Base-by-base conservation (phyloP, 768 basidiomycete species). In the Xanthoconium stramineum region DNA sequence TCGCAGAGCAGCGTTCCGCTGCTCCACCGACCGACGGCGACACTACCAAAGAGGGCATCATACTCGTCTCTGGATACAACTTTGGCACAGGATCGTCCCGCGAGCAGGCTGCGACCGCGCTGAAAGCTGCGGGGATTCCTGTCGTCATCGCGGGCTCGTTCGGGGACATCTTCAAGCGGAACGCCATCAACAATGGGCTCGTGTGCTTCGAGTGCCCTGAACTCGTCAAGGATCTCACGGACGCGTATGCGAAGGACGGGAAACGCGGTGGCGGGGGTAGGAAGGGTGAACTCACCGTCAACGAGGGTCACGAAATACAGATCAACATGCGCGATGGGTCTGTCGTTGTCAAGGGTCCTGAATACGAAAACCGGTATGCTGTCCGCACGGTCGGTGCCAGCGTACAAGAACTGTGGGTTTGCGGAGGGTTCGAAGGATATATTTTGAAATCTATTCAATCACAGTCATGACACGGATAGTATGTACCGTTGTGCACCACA, bases 91-190 rank as follows among this genome's bases (percentile, higher is more conserved):
- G 97, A 9, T 98, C 95, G 0, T 98, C 96, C 29, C 86, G 97
- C 52, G 97, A 99, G 74, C 97, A 99, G 70, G 97, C 97, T 3
- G 97, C 97, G 15, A 99, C 97, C 1, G 96, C 97, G 2, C 85
- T 99, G 60, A 94, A 94, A 69, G 83, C 94, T 8, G 91, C 96
- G 0, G 96, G 97, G 15, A 75, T 99, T 5, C 93, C 94, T 5
- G 77, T 97, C 48, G 94, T 99, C 53, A 81, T 99, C 55, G 94
- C 94, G n/a, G 97, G 95, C 35, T 97, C 94, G 32, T 99, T 99
- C 63, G 96, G 97, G 11, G 97, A 99, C 71, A 98, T 98, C 66
- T 99, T 97, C 82, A 98, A 98, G 78, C 86, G 97, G 33, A 99
- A 99, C 72, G 90, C 94, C 17, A 98, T 98, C 76, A 99, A 99